Evolutionary conservation across 768 basidiomycete genomes (phyloP).

Genomic region (Russula ochroleuca): DNA sequence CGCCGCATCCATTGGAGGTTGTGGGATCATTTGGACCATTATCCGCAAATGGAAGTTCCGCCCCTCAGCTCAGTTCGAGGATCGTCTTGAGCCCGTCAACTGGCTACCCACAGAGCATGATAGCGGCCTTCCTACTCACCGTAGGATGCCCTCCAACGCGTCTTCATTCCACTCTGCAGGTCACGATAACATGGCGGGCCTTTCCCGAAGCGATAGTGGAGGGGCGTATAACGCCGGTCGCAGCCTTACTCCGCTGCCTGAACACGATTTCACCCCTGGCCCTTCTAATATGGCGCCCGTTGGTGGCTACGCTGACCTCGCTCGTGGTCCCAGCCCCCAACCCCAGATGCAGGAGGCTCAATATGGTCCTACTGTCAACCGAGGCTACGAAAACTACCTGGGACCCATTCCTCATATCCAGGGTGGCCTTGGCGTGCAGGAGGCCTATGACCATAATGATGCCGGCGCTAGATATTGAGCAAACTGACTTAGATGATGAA

Average conservation of each 20-base stretch:
- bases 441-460: slow-evolving; percentile 32
- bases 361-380: slow-evolving; percentile 47
- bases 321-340: slow-evolving; percentile 67
- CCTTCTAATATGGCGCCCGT: slow-evolving; percentile 54
- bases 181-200: slow-evolving; percentile 29
- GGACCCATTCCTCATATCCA: slow-evolving; percentile 63
- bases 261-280: slow-evolving; percentile 76
- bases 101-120: slow-evolving; percentile 68
- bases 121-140: slow-evolving; percentile 43
- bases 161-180: slow-evolving; percentile 66
- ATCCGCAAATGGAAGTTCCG: slow-evolving; percentile 92
- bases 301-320: slow-evolving; percentile 78
- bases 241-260: slow-evolving; percentile 47
- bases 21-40: slow-evolving; percentile 78
- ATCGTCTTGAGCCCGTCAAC: slow-evolving; percentile 82
- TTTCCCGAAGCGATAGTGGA: slow-evolving; percentile 22
- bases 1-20: slow-evolving; percentile 61
- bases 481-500: slow-evolving; percentile 8
- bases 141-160: slow-evolving; percentile 53
- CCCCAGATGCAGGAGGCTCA: slow-evolving; percentile 55
- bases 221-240: slow-evolving; percentile 35
- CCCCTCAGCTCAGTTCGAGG: slow-evolving; percentile 74
- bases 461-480: slow-evolving; percentile 18
- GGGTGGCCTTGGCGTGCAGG: slow-evolving; percentile 36
- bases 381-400: slow-evolving; percentile 47